Evolutionary conservation across 371 early-diverging fungal genomes (phyloP), one percentile per base, ranked within the genome.

Genomic region (Rhizopus sp.): DNA sequence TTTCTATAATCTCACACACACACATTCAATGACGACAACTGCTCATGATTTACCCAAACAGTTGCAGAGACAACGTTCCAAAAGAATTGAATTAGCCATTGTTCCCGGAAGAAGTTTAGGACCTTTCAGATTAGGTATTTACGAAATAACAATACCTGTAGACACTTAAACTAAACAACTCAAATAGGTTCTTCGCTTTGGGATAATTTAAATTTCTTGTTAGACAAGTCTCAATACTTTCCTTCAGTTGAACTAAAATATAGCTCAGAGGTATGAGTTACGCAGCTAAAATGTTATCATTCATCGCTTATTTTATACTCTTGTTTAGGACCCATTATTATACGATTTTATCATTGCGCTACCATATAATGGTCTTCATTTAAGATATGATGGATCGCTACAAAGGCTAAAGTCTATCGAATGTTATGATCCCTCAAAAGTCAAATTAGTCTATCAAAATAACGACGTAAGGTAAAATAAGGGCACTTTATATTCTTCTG

Each of bases 201-300:
- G 83, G 83, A 83, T 29, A 68, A 66, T 4, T 69, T 83, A 35
- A 72, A 76, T 13, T 72, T 78, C 35, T 60, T 85, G 46, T 68
- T 78, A 8, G 81, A 79, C 40, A 78, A 72, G 45, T 72, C 78
- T 5, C 72, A 76, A 7, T 70, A 78, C 55, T 78, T 85, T 32
- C 81, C 85, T 38, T 60, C 70, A n/a, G 88, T 89, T n/a, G 86
- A 87, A 31, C 70, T 86, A 32, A 86, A 84, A 55, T 89, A 87
- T 53, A 78, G 81, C 44, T 82, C 86, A 47, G 78, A 83, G 66
- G 87, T 85, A 77, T 13, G 35, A 34, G 31, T 34, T 49, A n/a
- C 31, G 46, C 12, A 23, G 29, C 29, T 29, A 29, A 33, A 7
- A 10, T 39, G 39, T 49, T n/a, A 34, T 6, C n/a, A 49, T 49